Evolutionary conservation across 2,329 filamentous ascomycete genomes (phyloP).

Genomic region (Gnomoniopsis sp.): DNA sequence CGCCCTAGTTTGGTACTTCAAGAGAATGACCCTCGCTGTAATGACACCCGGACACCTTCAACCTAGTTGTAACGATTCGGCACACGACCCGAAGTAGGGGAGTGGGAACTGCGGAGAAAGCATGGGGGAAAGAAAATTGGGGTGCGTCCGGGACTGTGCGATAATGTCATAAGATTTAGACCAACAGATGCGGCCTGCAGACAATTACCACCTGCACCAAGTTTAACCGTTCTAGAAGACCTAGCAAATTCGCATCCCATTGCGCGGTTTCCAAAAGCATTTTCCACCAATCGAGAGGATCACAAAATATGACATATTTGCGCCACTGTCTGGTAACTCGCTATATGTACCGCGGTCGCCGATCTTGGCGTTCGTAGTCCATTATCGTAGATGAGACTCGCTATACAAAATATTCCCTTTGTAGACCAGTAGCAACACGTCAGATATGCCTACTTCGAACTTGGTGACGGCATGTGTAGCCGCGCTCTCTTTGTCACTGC

Average conservation of each 20-base stretch:
- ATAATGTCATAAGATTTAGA: background rate
- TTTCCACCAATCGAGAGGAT: slow-evolving; percentile 9
- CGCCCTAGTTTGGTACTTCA: background rate
- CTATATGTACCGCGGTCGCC: background rate
- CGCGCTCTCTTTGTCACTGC: background rate
- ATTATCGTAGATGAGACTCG: background rate
- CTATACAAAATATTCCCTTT: background rate
- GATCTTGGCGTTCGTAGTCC: background rate
- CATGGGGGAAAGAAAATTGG: background rate
- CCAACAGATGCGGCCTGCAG: background rate
- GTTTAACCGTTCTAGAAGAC: no score
- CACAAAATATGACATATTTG: background rate
- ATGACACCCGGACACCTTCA: slow-evolving; percentile 2
- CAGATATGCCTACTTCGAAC: background rate
- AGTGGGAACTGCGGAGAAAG: background rate
- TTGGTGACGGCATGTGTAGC: background rate
- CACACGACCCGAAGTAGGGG: background rate
- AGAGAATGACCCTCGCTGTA: slow-evolving; percentile 2
- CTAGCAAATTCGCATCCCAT: background rate
- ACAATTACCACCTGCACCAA: no score
- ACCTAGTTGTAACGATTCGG: background rate
- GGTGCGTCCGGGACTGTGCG: background rate
- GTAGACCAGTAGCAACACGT: background rate
- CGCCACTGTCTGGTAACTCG: background rate
- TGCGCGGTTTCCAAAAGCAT: background rate